phyloP scores from a whole-genome alignment of 2,329 filamentous ascomycete species.

The Ophiostoma sp. region DNA sequence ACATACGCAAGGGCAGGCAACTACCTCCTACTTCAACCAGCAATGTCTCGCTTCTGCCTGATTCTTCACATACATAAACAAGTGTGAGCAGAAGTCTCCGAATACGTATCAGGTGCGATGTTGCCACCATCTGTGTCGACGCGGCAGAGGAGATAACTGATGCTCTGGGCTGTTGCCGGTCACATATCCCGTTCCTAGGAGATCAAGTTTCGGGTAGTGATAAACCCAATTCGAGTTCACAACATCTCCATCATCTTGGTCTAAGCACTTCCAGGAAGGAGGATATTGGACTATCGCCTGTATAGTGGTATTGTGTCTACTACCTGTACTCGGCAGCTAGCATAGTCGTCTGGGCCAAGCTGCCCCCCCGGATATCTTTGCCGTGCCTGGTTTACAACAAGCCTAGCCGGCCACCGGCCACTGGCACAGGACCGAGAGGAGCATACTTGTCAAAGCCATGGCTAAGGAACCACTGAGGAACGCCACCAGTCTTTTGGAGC shows the following conservation, averaged over 20 bases:
- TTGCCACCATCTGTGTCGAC: not conserved
- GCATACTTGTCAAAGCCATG: slow-evolving; percentile 54
- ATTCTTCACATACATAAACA: not conserved
- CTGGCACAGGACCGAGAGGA: slow-evolving; percentile 30
- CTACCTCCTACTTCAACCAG: not conserved
- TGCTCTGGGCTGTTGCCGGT: not conserved
- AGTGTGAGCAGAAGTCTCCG: slow-evolving; percentile 3
- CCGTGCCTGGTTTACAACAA: not conserved
- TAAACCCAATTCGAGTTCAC: not conserved
- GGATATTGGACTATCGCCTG: not conserved
- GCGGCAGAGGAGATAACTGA: not conserved
- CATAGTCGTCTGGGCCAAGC: not conserved
- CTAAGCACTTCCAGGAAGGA: not conserved
- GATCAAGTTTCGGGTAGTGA: not conserved
- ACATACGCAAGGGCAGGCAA: not conserved
- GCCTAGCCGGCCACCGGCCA: slow-evolving; percentile 36
- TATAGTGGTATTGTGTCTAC: not conserved
- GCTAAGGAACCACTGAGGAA: slow-evolving; percentile 53
- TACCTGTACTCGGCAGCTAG: not conserved
- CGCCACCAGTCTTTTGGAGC: slow-evolving; percentile 44
- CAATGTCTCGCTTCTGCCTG: not conserved
- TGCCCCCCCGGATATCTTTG: not conserved
- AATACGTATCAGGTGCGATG: not conserved
- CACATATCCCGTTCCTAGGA: not conserved
- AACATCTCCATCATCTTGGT: not conserved